Conservation (phyloP, 2,329 filamentous ascomycete species). For the Trichoderma aggressivum region DNA sequence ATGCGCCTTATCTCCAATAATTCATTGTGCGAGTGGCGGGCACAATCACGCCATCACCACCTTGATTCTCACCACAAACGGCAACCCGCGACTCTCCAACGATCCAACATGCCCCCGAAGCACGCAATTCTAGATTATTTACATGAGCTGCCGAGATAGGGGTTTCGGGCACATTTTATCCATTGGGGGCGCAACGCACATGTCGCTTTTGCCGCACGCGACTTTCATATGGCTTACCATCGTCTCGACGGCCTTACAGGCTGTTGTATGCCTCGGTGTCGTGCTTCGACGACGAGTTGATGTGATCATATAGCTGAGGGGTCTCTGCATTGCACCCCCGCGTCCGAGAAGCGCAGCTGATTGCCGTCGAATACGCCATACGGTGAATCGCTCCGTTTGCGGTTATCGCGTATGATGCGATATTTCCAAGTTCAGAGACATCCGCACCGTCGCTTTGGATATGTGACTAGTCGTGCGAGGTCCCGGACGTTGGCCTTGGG, state of each 20-base stretch:
- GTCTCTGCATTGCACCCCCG: background rate
- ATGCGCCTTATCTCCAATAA: conserved; percentile 1
- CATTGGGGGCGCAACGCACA: background rate
- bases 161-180: background rate
- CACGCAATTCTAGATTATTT: background rate
- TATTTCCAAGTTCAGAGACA: background rate
- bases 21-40: conserved; percentile 15
- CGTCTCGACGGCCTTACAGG: background rate
- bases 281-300: conserved; percentile 7
- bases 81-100: background rate
- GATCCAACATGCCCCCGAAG: background rate
- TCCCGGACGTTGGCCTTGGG: background rate
- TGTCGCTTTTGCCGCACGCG: background rate
- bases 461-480: background rate
- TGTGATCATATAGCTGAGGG: conserved; percentile 3
- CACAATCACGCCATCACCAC: conserved; percentile 15
- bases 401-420: conserved; percentile 12
- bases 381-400: background rate
- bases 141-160: background rate
- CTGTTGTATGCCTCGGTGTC: background rate
- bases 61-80: conserved; percentile 4
- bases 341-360: background rate
- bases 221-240: background rate
- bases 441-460: conserved; percentile 9
- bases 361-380: background rate